phyloP scores from a whole-genome alignment of 495 filamentous ascomycete genomes.

The Parathielavia hyrcaniae region DNA sequence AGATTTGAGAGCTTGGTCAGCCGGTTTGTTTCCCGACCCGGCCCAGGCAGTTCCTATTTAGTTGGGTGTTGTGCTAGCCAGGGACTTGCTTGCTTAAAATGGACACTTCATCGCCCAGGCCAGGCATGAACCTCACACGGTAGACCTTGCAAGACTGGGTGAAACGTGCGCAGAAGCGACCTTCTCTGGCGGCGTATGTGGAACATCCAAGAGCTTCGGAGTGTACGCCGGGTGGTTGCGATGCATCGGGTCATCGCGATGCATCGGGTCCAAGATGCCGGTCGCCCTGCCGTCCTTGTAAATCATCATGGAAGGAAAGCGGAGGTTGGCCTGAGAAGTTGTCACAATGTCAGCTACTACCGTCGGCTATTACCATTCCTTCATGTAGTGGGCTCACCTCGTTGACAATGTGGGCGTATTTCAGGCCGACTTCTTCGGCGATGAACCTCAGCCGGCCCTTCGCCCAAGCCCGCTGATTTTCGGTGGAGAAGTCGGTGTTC shows the following conservation, averaged over 20 bases:
- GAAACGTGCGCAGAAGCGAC: neutral
- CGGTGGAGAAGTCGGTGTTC: slow-evolving; percentile 41
- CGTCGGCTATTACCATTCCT: too few species aligned
- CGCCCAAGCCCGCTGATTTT: slow-evolving; percentile 42
- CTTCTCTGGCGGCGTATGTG: slow-evolving; percentile 8
- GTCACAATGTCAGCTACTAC: neutral
- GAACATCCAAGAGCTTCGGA: neutral
- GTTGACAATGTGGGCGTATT: slow-evolving; percentile 40
- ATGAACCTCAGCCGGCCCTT: slow-evolving; percentile 40
- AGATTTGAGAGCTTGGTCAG: too few species aligned
- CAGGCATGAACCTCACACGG: neutral
- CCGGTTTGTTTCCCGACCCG: neutral
- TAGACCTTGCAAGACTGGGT: too few species aligned
- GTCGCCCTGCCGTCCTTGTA: slow-evolving; percentile 33
- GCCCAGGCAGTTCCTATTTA: too few species aligned
- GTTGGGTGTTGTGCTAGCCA: too few species aligned
- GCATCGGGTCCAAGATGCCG: slow-evolving; percentile 14
- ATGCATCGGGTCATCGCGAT: slow-evolving; percentile 11
- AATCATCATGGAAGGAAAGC: slow-evolving; percentile 48
- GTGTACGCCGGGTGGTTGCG: neutral
- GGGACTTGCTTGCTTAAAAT: too few species aligned
- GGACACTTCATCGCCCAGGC: too few species aligned
- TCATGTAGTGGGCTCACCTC: slow-evolving; percentile 24
- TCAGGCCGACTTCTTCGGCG: slow-evolving; percentile 38
- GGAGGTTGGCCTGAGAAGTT: slow-evolving; percentile 34